Percentiles rank a stretch among this genome's conserved stretches.
phyloP scores from a whole-genome alignment of 164 flowering plant genomes.

The Berberis thunbergii region DNA sequence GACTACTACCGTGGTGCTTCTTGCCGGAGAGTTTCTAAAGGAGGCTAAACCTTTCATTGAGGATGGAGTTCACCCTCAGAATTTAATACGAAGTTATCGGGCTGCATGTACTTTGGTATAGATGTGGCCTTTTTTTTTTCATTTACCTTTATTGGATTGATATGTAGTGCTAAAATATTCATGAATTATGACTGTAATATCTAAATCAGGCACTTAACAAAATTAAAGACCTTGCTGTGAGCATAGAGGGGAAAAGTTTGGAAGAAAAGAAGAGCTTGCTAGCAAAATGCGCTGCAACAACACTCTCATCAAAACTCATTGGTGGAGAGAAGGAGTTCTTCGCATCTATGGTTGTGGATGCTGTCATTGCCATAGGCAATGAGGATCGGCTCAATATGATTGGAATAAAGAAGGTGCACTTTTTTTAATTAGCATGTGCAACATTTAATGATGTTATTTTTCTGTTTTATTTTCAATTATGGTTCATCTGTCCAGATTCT shows the following conservation, averaged over 20 bases:
- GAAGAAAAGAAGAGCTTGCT: constrained; percentile 83
- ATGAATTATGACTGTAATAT: not conserved
- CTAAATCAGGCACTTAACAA: constrained; percentile 68
- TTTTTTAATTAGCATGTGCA: not conserved
- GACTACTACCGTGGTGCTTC: constrained; percentile 91
- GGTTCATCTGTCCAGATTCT: too few species aligned
- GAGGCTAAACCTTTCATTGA: constrained; percentile 98
- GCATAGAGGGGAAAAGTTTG: constrained; percentile 88
- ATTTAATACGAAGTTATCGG: constrained; percentile 78
- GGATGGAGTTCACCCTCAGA: constrained; percentile 94
- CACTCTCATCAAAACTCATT: constrained; percentile 91
- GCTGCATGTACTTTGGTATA: constrained; percentile 62
- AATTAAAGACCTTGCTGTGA: constrained; percentile 71
- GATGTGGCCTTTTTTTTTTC: not conserved
- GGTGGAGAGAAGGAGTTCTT: constrained; percentile 98
- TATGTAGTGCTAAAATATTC: not conserved
- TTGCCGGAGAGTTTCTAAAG: constrained; percentile 88
- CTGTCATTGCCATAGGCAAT: constrained; percentile 79
- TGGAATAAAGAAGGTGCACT: constrained; percentile 84
- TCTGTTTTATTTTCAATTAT: too few species aligned
- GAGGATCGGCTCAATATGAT: constrained; percentile 89
- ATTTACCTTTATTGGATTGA: not conserved
- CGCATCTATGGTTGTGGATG: constrained; percentile 94
- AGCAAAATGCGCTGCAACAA: constrained; percentile 93
- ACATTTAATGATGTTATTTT: too few species aligned